Conservation (phyloP, 768 basidiomycete species). For the Trametes cingulata region DNA sequence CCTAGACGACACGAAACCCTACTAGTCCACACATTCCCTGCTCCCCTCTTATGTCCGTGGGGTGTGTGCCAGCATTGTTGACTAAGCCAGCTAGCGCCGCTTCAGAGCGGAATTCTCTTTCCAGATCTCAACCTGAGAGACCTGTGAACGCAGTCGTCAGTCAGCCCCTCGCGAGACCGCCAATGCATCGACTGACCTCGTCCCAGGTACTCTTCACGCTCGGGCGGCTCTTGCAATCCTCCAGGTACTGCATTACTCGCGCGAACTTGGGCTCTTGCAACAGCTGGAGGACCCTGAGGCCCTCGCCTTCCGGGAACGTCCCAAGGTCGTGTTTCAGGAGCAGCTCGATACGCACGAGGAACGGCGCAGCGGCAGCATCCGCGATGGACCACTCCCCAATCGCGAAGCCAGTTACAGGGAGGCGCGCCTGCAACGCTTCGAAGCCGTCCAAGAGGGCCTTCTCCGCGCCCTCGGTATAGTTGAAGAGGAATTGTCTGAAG, state of each 20-base stretch:
- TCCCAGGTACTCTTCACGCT: slow-evolving; percentile 55
- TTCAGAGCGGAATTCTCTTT: too few relatives aligned
- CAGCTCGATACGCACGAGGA: slow-evolving; percentile 52
- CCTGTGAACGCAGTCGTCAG: too few relatives aligned
- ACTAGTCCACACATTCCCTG: too few relatives aligned
- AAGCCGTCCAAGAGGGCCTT: slow-evolving; percentile 38
- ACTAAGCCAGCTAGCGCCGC: too few relatives aligned
- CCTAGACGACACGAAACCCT: too few relatives aligned
- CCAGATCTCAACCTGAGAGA: too few relatives aligned
- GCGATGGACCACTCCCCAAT: slow-evolving; percentile 53
- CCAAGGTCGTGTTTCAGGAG: slow-evolving; percentile 51
- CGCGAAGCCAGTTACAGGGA: slow-evolving; percentile 49
- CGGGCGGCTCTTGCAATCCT: slow-evolving; percentile 47
- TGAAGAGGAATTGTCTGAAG: slow-evolving; percentile 37
- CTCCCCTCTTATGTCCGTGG: too few relatives aligned
- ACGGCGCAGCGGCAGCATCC: slow-evolving; percentile 59
- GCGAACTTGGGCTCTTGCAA: slow-evolving; percentile 48
- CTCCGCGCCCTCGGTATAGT: slow-evolving; percentile 44
- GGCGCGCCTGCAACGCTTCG: slow-evolving; percentile 47
- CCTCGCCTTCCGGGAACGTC: slow-evolving; percentile 48
- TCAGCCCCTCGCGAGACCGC: too few relatives aligned
- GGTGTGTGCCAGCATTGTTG: too few relatives aligned
- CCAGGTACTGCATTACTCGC: slow-evolving; percentile 49
- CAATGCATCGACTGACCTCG: too few relatives aligned
- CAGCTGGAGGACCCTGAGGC: slow-evolving; percentile 41